These are phyloP conservation scores for Suillus luteus DNA, from an alignment of 768 basidiomycete genomes.

Conservation along the genomic window DNA sequence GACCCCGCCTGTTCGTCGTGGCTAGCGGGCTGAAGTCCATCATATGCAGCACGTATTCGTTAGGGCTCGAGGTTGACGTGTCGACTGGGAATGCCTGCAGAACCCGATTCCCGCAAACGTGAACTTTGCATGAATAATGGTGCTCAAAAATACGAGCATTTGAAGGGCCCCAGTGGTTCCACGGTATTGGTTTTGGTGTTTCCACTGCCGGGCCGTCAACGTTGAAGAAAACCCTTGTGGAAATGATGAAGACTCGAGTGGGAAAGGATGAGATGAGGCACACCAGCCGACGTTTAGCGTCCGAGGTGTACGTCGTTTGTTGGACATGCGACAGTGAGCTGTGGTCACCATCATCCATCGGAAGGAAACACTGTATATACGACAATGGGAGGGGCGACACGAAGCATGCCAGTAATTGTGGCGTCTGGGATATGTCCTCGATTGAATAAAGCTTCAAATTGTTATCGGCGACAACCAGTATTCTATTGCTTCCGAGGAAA, in stretches of 20 bases:
- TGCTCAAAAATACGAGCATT: background rate
- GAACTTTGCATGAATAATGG: background rate
- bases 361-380: background rate
- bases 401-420: background rate
- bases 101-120: background rate
- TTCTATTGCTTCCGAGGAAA: background rate
- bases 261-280: background rate
- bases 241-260: constrained; percentile 1
- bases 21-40: background rate
- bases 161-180: background rate
- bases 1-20: background rate
- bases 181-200: background rate
- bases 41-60: background rate
- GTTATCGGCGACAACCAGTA: background rate
- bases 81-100: background rate
- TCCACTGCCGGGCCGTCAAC: background rate
- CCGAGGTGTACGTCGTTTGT: background rate
- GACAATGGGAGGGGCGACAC: background rate
- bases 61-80: background rate
- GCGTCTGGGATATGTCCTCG: background rate
- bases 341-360: background rate
- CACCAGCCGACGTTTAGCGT: background rate
- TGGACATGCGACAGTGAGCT: background rate
- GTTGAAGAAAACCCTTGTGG: background rate
- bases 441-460: background rate